These are phyloP conservation scores for Musa troglodytarum DNA, from an alignment of 176 grass and related monocot genomes.

Conservation along the genomic window DNA sequence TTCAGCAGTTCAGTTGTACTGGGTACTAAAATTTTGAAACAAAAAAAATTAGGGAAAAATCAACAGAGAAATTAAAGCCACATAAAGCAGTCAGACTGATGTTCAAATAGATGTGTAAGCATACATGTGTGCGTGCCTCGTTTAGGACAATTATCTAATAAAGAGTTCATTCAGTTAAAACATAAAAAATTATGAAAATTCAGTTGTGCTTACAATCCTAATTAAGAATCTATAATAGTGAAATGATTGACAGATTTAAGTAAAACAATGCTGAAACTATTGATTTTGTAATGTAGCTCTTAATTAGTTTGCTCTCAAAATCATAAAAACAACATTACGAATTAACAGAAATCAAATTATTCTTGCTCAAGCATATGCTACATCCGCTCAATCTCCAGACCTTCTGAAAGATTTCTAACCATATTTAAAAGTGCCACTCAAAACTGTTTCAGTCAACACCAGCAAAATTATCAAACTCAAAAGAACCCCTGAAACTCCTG, in stretches of 20 bases:
- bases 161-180: background rate
- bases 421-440: too few species aligned
- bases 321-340: too few species aligned
- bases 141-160: background rate
- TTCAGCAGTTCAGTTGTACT: background rate
- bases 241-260: too few species aligned
- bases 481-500: background rate
- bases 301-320: background rate
- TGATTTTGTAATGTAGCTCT: background rate
- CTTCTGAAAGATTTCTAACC: too few species aligned
- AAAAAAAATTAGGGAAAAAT: background rate
- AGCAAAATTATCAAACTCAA: too few species aligned
- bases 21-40: background rate
- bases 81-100: background rate
- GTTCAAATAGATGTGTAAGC: background rate
- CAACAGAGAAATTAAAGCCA: background rate
- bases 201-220: background rate
- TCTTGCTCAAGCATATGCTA: too few species aligned
- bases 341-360: too few species aligned
- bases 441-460: too few species aligned
- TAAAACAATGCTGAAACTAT: too few species aligned
- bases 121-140: background rate
- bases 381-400: too few species aligned
- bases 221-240: background rate
- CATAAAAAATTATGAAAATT: background rate